Evolutionary conservation across 2,329 filamentous ascomycete genomes (phyloP), one percentile per base, ranked within the genome.

Genomic region (Cadophora malorum): DNA sequence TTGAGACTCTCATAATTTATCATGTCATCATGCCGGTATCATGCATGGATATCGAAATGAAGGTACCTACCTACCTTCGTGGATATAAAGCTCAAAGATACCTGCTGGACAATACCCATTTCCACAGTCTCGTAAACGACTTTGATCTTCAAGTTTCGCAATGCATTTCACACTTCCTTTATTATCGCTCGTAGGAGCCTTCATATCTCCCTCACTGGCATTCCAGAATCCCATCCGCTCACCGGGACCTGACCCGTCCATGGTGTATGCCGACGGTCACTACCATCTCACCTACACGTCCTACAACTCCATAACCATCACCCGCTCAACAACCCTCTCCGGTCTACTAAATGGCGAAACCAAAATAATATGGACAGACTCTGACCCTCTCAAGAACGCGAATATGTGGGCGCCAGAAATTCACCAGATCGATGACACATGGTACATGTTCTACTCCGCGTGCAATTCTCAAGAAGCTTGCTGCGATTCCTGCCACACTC

Each of bases 371-470:
- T 52, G 45, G 45, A 81, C 64, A 79, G 84, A 19, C 84, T 83
- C 75, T 84, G 84, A 74, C 7, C 19, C 45, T 5, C n/a, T 21
- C 45, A 49, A 49, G n/a, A 49, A 49, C 9, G 45, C 45, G 19
- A 86, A 86, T 64, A 81, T 88, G 47, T 88, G 86, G 86, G 85
- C 86, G 0, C 86, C 85, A 0, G 85, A 87, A 71, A 77, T 86
- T 0, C 85, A 87, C 72, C 83, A 82, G 66, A 73, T 87, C 8
- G 79, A 82, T n/a, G 78, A 77, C 16, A 73, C 65, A 41, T 83
- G 85, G 85, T 87, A 85, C 66, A 81, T 88, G 49, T 88, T 88
- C 77, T 88, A 87, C 74, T 84, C 85, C 0, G 83, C 84, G 0
- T 84, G 85, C 0, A 79, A 60, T 10, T 45, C 56, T 0, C 25